These are phyloP conservation scores for Trichoderma brevicompactum DNA, from an alignment of 2,329 filamentous ascomycete species.

Conservation along the genomic window DNA sequence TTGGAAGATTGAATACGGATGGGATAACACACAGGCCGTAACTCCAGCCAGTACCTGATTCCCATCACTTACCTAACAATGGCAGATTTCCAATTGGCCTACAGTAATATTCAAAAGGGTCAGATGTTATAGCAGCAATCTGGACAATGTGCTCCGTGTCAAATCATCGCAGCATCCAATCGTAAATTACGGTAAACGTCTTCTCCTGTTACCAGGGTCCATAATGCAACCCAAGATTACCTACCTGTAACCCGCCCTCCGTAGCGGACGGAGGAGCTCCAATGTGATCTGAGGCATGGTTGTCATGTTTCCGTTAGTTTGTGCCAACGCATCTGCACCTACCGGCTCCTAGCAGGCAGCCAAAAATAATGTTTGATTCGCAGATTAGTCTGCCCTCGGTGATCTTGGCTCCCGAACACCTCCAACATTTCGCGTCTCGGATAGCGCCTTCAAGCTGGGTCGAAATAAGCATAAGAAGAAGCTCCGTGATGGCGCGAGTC, in stretches of 20 bases:
- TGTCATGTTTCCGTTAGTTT: not conserved
- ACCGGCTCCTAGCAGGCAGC: not conserved
- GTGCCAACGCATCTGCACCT: not conserved
- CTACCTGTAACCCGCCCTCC: not conserved
- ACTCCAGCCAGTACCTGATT: not conserved
- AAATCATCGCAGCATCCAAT: not conserved
- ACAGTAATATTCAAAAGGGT: too few species aligned
- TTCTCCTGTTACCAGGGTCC: not conserved
- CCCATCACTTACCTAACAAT: not conserved
- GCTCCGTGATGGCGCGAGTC: conserved; percentile 8
- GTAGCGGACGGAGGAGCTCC: not conserved
- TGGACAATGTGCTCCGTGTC: too few species aligned
- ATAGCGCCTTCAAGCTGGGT: not conserved
- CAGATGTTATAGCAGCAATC: too few species aligned
- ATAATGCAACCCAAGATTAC: not conserved
- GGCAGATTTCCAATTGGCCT: too few species aligned
- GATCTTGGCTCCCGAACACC: not conserved
- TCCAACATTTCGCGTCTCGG: conserved; percentile 16
- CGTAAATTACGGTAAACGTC: not conserved
- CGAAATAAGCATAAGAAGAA: conserved; percentile 25
- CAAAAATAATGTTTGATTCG: not conserved
- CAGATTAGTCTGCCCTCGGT: not conserved
- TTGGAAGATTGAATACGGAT: not conserved
- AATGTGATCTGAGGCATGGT: not conserved
- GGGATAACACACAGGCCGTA: not conserved